Conservation (phyloP, 257 asterid genomes). For the Voacanga thouarsii region DNA sequence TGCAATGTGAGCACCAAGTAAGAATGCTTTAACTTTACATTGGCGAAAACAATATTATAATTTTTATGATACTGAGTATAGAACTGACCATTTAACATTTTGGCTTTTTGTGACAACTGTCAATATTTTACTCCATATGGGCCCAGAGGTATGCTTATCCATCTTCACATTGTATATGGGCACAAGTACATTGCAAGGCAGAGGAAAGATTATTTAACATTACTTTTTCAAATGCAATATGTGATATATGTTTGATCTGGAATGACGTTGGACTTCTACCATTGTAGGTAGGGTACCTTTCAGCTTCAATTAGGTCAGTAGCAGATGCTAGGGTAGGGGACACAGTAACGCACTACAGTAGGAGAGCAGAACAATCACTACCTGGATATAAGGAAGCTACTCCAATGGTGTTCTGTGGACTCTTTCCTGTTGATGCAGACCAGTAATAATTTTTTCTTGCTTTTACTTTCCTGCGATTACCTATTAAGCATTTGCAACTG, state of each 20-base stretch:
- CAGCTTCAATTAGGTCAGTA: constrained; percentile 95
- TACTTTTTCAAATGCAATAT: neutral
- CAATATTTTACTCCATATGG: neutral
- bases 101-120: neutral
- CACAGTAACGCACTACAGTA: constrained; percentile 75
- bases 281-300: constrained; percentile 87
- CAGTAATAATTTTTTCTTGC: constrained; percentile 52
- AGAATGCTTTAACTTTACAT: neutral
- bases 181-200: neutral
- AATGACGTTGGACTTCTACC: constrained; percentile 19
- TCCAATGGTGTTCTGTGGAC: constrained; percentile 99
- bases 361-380: constrained; percentile 76
- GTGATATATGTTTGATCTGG: neutral
- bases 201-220: neutral
- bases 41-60: neutral
- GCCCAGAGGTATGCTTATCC: neutral
- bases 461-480: constrained; percentile 6
- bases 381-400: constrained; percentile 98
- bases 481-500: constrained; percentile 11
- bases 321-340: constrained; percentile 99
- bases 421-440: constrained; percentile 95
- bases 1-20: neutral
- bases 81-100: neutral
- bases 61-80: neutral
- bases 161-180: neutral